Evolutionary conservation across 768 basidiomycete species (phyloP), one percentile per base, ranked within the genome.

Genomic region (Pleurotus pulmonarius): DNA sequence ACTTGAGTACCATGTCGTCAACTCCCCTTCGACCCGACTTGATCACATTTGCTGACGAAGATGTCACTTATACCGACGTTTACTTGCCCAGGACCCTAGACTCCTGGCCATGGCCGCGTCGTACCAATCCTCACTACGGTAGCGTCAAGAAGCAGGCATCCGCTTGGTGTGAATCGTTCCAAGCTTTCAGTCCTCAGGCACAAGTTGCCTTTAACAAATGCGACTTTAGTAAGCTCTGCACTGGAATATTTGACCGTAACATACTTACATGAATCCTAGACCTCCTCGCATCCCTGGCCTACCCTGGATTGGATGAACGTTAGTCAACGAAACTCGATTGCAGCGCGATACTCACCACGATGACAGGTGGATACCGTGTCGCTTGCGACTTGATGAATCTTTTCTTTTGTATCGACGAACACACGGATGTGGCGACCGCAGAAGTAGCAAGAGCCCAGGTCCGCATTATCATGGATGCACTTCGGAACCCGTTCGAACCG

Each of bases 311-410:
- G 1, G 56, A 62, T 16, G 70, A 68, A 70, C 73, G 77, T 77
- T 9, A 29, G 26, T 29, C 18, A 43, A 20, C 41, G 41, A 9
- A 34, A 60, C 41, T 46, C 15, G 40, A 4, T 22, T 20, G 38
- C 49, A 7, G 41, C n/a, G 18, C 41, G 41, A 43, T 20, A 43
- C 18, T 43, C 18, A 43, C 41, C 5, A n/a, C 7, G 15, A 8
- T 43, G 15, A 43, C 61, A 69, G 70, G 64, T 37, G 68, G 60
- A 43, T 62, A 38, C n/a, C 69, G 76, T 6, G 67, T 71, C 15
- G 72, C 68, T 4, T 78, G 79, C 49, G 80, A 83, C 56, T 63
- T 83, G 49, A 81, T 83, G 77, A 73, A 78, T 38, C 59, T 81
- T 4, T 72, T 79, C 60, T 82, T 78, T 59, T 55, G 81, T 38